Conservation (phyloP, 78 protist genomes). For the Protostelium mycophagum region DNA sequence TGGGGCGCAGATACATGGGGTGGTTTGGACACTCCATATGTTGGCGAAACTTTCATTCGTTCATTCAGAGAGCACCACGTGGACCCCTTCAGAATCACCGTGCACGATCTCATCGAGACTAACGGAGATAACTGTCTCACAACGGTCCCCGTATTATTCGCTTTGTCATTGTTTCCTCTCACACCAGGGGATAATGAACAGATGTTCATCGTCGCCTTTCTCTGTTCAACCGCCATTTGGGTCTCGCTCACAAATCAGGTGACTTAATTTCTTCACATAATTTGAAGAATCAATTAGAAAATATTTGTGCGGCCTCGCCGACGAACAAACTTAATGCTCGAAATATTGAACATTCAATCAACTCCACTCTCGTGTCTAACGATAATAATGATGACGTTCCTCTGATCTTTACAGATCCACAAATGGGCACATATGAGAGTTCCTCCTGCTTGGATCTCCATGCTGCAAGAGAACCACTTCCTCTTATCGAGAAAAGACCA, state of each 20-base stretch:
- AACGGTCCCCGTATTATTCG: constrained; percentile 30
- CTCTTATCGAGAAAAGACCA: constrained; percentile 66
- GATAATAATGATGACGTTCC: background rate
- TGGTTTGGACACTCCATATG: constrained; percentile 58
- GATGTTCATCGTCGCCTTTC: constrained; percentile 27
- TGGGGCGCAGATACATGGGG: constrained; percentile 88
- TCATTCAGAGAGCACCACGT: constrained; percentile 83
- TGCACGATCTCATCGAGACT: constrained; percentile 72
- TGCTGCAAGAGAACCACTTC: constrained; percentile 38
- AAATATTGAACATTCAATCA: too few species aligned
- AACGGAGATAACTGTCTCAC: constrained; percentile 77
- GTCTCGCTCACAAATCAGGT: constrained; percentile 64
- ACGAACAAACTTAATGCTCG: too few species aligned
- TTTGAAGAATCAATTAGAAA: too few species aligned
- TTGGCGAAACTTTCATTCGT: constrained; percentile 70
- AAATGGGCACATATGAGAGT: constrained; percentile 64
- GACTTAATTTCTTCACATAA: too few species aligned
- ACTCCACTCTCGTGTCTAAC: too few species aligned
- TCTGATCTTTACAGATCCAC: constrained; percentile 26
- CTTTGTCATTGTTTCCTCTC: constrained; percentile 8
- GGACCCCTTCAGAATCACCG: constrained; percentile 48
- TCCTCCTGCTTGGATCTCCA: constrained; percentile 19
- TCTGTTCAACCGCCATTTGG: constrained; percentile 39
- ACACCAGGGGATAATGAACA: background rate
- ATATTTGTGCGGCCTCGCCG: too few species aligned